A percentile compares a stretch with the other conserved stretches of the same genome.
Conservation (phyloP, 768 basidiomycete species). For the Psilocybe subaeruginosa region DNA sequence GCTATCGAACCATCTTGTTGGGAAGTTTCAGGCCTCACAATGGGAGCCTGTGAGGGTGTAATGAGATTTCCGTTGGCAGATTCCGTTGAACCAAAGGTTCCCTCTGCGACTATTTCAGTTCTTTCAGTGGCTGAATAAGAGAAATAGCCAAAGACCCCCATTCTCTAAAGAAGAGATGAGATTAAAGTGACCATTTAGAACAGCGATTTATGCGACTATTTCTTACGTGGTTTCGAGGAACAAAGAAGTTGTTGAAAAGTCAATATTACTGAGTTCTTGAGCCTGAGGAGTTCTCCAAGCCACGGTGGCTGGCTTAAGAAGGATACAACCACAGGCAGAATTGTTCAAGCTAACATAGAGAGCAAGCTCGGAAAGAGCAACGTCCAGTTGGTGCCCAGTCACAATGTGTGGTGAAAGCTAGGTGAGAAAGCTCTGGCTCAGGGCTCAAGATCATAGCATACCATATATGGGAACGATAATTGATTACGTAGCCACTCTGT, state of each 20-base stretch:
- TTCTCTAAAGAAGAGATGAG: background rate
- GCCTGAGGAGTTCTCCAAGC: background rate
- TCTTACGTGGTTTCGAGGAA: no score
- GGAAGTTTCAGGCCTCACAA: background rate
- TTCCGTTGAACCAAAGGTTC: background rate
- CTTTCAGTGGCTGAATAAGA: conserved; percentile 1
- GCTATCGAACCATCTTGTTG: background rate
- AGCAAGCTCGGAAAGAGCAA: conserved; percentile 1
- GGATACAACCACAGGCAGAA: background rate
- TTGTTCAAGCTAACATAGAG: conserved; percentile 10
- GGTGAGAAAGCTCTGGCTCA: background rate
- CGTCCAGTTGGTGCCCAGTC: background rate
- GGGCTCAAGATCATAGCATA: background rate
- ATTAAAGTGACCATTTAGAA: no score
- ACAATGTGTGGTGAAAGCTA: background rate
- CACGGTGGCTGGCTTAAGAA: background rate
- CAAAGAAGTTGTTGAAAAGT: background rate
- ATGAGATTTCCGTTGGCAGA: background rate
- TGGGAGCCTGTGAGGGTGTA: background rate
- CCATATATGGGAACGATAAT: background rate
- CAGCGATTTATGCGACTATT: no score
- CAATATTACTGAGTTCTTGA: background rate
- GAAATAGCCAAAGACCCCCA: conserved; percentile 20
- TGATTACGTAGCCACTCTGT: background rate
- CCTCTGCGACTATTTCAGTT: background rate